phyloP scores from a whole-genome alignment of 805 yeast genomes.

The Teunomyces gatunensis region DNA sequence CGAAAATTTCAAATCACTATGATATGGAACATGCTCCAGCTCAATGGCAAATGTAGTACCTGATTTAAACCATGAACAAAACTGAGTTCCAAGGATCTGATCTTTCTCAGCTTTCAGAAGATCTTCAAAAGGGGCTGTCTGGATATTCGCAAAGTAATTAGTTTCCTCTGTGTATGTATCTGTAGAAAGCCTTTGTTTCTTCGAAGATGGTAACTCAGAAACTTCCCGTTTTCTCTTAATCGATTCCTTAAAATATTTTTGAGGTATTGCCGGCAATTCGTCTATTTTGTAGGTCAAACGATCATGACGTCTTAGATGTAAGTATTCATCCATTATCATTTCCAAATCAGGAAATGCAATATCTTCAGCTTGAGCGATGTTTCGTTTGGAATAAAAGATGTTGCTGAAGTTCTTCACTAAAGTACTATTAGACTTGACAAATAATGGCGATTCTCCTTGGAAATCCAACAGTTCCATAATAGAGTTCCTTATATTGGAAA shows the following conservation, averaged over 20 bases:
- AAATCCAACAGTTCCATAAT: neutral
- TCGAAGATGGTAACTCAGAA: neutral
- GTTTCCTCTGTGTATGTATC: neutral
- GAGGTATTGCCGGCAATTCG: neutral
- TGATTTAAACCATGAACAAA: constrained; percentile 19
- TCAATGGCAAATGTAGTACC: constrained; percentile 21
- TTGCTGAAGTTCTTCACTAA: neutral
- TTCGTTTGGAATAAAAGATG: constrained; percentile 1
- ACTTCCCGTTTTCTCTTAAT: neutral
- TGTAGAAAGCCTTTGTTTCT: neutral
- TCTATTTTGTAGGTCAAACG: neutral
- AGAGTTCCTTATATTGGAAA: constrained; percentile 4
- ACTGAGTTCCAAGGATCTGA: constrained; percentile 17
- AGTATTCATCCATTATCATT: constrained; percentile 7
- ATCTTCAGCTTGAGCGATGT: neutral
- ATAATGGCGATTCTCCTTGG: constrained; percentile 7
- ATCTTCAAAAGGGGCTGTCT: neutral
- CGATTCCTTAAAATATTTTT: neutral
- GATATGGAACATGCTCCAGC: constrained; percentile 1
- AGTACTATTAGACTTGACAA: neutral
- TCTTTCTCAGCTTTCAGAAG: constrained; percentile 4
- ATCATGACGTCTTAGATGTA: constrained; percentile 1
- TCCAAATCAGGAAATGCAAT: constrained; percentile 5
- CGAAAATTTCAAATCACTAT: constrained; percentile 17
- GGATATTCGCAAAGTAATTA: neutral